These are phyloP conservation scores for Nitzschia putrida DNA, from an alignment of 108 stramenopile species.

Conservation along the genomic window DNA sequence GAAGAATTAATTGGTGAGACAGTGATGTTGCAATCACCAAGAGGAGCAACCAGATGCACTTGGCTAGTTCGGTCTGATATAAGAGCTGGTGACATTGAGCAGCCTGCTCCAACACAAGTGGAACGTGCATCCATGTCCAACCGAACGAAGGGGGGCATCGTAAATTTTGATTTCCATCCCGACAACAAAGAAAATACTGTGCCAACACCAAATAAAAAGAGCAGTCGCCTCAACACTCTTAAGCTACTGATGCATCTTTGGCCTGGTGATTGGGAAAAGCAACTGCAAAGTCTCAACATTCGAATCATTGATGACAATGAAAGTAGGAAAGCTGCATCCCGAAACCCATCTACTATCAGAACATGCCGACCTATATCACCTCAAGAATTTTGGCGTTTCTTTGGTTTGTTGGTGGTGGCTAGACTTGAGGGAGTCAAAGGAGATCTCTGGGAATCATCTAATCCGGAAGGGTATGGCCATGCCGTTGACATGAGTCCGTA, in stretches of 20 bases:
- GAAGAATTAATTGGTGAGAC: neutral
- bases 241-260: neutral
- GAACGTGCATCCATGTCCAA: no score
- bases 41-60: neutral
- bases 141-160: neutral
- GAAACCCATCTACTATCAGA: neutral
- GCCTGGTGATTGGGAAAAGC: neutral
- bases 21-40: neutral
- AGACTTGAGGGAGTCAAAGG: neutral
- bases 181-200: neutral
- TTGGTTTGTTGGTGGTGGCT: neutral
- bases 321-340: neutral
- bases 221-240: neutral
- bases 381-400: neutral
- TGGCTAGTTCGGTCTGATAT: neutral
- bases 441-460: neutral
- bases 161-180: neutral
- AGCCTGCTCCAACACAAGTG: no score
- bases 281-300: neutral
- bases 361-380: neutral
- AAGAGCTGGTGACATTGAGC: neutral
- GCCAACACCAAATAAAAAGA: neutral
- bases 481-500: neutral
- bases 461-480: neutral
- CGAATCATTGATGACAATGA: neutral